Evolutionary conservation across 371 early-diverging fungal genomes (phyloP).

Genomic region (Apophysomyces sp.): DNA sequence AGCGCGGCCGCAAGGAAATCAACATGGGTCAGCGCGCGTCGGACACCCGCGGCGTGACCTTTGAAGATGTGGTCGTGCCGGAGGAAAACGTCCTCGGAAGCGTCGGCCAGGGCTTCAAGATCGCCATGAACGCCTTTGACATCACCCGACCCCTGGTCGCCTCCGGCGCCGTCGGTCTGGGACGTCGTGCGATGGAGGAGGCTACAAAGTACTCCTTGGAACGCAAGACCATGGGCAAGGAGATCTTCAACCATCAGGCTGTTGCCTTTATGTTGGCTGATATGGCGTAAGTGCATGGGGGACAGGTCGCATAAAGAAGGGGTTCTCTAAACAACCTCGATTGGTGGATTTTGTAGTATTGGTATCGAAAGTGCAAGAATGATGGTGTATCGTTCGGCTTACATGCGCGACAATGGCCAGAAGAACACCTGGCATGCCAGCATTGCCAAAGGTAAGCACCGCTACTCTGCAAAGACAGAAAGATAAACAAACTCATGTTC

Average conservation of each 20-base stretch:
- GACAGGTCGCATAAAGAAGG: no score
- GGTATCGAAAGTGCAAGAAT: slow-evolving; percentile 87
- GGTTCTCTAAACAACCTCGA: slow-evolving; percentile 35
- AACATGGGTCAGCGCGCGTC: slow-evolving; percentile 96
- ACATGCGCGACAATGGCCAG: slow-evolving; percentile 82
- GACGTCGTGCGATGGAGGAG: slow-evolving; percentile 94
- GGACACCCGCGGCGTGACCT: slow-evolving; percentile 94
- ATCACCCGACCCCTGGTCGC: slow-evolving; percentile 94
- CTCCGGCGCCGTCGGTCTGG: slow-evolving; percentile 89
- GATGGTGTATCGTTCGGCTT: slow-evolving; percentile 86
- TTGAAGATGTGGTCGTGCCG: slow-evolving; percentile 93
- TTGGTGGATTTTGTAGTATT: slow-evolving; percentile 21
- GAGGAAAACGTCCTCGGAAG: slow-evolving; percentile 80
- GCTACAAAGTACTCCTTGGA: slow-evolving; percentile 88
- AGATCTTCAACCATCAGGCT: slow-evolving; percentile 90
- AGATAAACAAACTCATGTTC: no score
- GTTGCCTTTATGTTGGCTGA: slow-evolving; percentile 96
- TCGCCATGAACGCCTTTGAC: slow-evolving; percentile 98
- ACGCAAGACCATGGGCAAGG: slow-evolving; percentile 95
- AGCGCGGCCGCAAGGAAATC: slow-evolving; percentile 92
- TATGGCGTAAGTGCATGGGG: slow-evolving; percentile 66
- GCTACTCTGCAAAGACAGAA: no score
- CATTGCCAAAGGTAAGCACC: slow-evolving; percentile 79
- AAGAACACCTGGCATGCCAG: slow-evolving; percentile 94
- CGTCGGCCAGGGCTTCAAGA: slow-evolving; percentile 89